These are phyloP conservation scores for Stemphylium beticola DNA, from an alignment of 2,329 filamentous ascomycete species.

Conservation along the genomic window DNA sequence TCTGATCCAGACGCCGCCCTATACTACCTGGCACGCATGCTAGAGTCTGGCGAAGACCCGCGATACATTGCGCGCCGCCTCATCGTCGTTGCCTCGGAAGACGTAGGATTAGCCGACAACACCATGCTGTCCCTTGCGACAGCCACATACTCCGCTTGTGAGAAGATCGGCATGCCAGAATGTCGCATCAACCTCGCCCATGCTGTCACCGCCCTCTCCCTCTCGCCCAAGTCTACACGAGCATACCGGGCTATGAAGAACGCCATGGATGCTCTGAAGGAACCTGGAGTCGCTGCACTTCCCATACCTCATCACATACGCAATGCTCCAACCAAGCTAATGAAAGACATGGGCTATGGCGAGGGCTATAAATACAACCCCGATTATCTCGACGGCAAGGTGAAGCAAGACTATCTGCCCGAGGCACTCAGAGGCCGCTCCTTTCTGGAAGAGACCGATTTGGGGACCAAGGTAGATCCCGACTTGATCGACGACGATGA, in stretches of 20 bases:
- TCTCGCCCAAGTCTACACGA: conserved; percentile 85
- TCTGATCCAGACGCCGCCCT: conserved; percentile 84
- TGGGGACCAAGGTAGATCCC: conserved; percentile 77
- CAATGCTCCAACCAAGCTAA: conserved; percentile 89
- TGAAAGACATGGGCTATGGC: conserved; percentile 92
- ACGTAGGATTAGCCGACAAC: conserved; percentile 89
- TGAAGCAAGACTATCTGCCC: conserved; percentile 90
- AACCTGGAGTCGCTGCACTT: conserved; percentile 81
- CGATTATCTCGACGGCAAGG: conserved; percentile 80
- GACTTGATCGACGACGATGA: conserved; percentile 39
- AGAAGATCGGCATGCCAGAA: conserved; percentile 95
- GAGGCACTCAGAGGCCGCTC: conserved; percentile 70
- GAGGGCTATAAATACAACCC: conserved; percentile 97
- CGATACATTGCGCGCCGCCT: conserved; percentile 90
- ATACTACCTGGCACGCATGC: conserved; percentile 95
- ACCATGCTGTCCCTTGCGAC: conserved; percentile 83
- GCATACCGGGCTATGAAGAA: conserved; percentile 84
- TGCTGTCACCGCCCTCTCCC: conserved; percentile 77
- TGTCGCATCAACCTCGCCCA: conserved; percentile 92
- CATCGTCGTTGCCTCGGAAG: conserved; percentile 93
- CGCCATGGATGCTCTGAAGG: conserved; percentile 76
- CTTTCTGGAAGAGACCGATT: conserved; percentile 80
- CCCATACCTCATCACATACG: conserved; percentile 86
- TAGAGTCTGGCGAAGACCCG: conserved; percentile 92
- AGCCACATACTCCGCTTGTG: conserved; percentile 81